Base-by-base conservation (phyloP, 2,329 filamentous ascomycete species). In the Endoconidiophora polonica region DNA sequence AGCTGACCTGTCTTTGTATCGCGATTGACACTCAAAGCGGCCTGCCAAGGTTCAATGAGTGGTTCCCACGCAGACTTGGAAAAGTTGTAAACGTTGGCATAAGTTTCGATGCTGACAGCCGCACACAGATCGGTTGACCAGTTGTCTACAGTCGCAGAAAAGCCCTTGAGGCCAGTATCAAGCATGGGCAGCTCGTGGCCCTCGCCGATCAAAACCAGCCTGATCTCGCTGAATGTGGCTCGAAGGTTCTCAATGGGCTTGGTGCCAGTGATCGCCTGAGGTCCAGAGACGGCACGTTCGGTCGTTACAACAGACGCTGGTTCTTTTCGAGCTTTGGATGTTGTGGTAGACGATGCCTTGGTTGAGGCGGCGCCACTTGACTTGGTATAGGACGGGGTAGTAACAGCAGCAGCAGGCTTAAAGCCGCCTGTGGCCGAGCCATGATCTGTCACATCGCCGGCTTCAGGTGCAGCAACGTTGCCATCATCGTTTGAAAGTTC, bases 1-100 rank as follows among this genome's bases (percentile, higher is more conserved):
- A 95, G 68, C 47, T 83, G 71, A 37, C 90, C 84, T 0, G 81
- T 84, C 40, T 77, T 74, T 23, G 79, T 72, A 52, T 91, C 81
- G 58, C 81, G 88, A 1, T 84, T 79, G 62, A 96, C 77, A 55
- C 93, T 86, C 57, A 98, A 79, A 2, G 87, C 87, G n/a, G 96
- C 72, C 56, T 90, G 80, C 91, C 91, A 98, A 5, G 93, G 93
- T 62, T 98, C 91, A 23, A 98, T 78, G 33, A 98, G 67, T 2
- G 91, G 91, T 63, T 98, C 91, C 91, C 91, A 98, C 3, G 87
- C 86, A 0, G 91, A 98, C 63, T 98, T 98, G 12, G 91, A 91
- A 66, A 98, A 98, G 65, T 98, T 98, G 71, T 94, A 98, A 23
- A 98, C 82, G 59, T 96, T 98, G 58, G 93, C 77, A 63, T 94